A percentile compares a stretch with the other conserved stretches of the same genome.
These are phyloP conservation scores for Boletus rubropictus DNA, from an alignment of 768 basidiomycete genomes.

Conservation along the genomic window DNA sequence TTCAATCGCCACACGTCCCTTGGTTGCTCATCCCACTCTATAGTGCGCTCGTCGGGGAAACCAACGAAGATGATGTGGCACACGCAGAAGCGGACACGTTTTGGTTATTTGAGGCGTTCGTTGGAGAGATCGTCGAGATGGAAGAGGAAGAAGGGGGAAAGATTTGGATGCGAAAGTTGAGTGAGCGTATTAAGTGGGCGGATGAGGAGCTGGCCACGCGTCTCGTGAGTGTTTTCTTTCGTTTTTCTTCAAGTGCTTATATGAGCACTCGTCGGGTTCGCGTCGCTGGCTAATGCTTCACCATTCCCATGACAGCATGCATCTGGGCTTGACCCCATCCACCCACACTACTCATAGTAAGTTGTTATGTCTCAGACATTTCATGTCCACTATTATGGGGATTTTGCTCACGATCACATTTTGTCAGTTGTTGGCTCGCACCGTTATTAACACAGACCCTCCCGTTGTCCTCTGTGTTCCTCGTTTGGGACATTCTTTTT, in stretches of 20 bases:
- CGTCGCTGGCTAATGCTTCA: neutral
- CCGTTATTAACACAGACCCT: slow-evolving; percentile 67
- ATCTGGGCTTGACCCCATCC: slow-evolving; percentile 61
- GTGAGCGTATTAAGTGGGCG: slow-evolving; percentile 54
- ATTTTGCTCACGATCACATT: neutral
- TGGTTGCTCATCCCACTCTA: slow-evolving; percentile 69
- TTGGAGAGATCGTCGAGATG: slow-evolving; percentile 69
- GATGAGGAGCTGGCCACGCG: slow-evolving; percentile 56
- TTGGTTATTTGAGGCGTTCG: slow-evolving; percentile 72
- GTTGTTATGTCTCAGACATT: slow-evolving; percentile 19
- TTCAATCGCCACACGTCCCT: slow-evolving; percentile 60
- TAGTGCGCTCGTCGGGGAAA: slow-evolving; percentile 54
- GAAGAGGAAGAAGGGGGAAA: slow-evolving; percentile 60
- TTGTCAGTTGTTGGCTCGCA: slow-evolving; percentile 64
- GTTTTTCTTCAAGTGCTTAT: slow-evolving; percentile 31
- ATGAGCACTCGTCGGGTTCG: neutral
- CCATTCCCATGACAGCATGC: slow-evolving; percentile 37
- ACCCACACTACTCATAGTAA: slow-evolving; percentile 79
- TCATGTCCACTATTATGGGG: neutral
- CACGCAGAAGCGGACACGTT: slow-evolving; percentile 79
- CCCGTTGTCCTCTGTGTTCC: slow-evolving; percentile 53
- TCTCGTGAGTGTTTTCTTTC: slow-evolving; percentile 38
- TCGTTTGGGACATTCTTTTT: slow-evolving; percentile 70
- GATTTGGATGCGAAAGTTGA: slow-evolving; percentile 58
- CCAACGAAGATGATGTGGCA: slow-evolving; percentile 51